Percentiles rank a stretch among this genome's conserved stretches.
Conservation (phyloP, 257 asterid species). For the Lycium barbarum region DNA sequence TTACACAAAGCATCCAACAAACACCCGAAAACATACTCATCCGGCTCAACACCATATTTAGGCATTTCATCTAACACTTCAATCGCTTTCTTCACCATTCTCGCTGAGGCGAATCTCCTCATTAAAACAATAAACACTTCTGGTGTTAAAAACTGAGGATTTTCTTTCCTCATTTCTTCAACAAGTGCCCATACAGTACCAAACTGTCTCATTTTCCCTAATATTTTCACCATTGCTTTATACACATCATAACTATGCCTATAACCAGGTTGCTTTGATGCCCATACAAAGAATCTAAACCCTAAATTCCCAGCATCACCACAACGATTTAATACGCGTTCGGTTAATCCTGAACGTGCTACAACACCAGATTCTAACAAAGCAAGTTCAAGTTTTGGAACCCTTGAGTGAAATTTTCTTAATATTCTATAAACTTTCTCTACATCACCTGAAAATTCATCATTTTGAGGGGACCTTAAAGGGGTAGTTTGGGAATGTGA, state of each 20-base stretch:
- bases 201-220: slow-evolving; percentile 92
- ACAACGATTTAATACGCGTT: slow-evolving; percentile 86
- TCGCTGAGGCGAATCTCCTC: slow-evolving; percentile 91
- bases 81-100: slow-evolving; percentile 91
- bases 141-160: slow-evolving; percentile 66
- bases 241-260: slow-evolving; percentile 79
- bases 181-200: slow-evolving; percentile 97
- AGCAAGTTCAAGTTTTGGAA: slow-evolving; percentile 89
- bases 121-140: slow-evolving; percentile 82
- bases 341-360: slow-evolving; percentile 76
- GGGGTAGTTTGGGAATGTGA: not conserved
- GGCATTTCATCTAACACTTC: slow-evolving; percentile 97
- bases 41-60: slow-evolving; percentile 85
- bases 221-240: slow-evolving; percentile 74
- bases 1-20: slow-evolving; percentile 89
- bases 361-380: slow-evolving; percentile 73
- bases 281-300: slow-evolving; percentile 84
- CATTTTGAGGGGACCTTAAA: slow-evolving; percentile 30
- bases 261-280: slow-evolving; percentile 78
- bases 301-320: slow-evolving; percentile 97
- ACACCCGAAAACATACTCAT: slow-evolving; percentile 90
- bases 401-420: slow-evolving; percentile 75
- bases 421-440: slow-evolving; percentile 75
- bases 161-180: slow-evolving; percentile 91
- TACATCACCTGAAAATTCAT: slow-evolving; percentile 80